Evolutionary conservation across 2,329 filamentous ascomycete species (phyloP).

Genomic region (Aulographum hederae): DNA sequence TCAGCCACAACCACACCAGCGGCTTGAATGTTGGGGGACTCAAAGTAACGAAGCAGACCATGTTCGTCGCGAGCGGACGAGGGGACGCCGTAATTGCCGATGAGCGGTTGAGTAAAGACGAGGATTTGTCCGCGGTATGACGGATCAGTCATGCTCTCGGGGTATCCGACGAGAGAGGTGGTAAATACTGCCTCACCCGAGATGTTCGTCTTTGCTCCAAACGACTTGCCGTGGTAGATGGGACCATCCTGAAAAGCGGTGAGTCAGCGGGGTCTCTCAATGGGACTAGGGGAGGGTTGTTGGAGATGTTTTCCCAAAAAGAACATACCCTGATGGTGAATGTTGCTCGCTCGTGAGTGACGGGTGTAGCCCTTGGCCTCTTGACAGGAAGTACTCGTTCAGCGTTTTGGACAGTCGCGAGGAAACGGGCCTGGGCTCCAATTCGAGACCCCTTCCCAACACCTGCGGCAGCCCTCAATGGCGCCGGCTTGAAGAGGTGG

Average conservation of each 20-base stretch:
- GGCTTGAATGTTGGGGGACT: constrained; percentile 94
- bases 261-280: constrained; percentile 3
- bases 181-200: constrained; percentile 98
- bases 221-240: constrained; percentile 89
- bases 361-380: constrained; percentile 43
- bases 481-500: constrained; percentile 33
- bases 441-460: constrained; percentile 27
- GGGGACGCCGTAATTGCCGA: constrained; percentile 96
- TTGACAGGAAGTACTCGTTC: constrained; percentile 47
- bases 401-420: constrained; percentile 51
- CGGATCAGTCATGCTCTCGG: constrained; percentile 62
- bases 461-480: constrained; percentile 21
- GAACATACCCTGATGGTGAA: constrained; percentile 80
- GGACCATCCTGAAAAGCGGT: constrained; percentile 54
- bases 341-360: constrained; percentile 62
- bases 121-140: constrained; percentile 76
- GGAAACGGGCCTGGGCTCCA: constrained; percentile 27
- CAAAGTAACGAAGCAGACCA: constrained; percentile 92
- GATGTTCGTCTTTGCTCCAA: constrained; percentile 90
- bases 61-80: constrained; percentile 68
- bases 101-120: constrained; percentile 93
- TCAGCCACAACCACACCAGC: constrained; percentile 92
- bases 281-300: constrained; percentile 1
- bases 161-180: constrained; percentile 92
- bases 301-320: no score